These are phyloP conservation scores for Cladophialophora bantiana DNA, from an alignment of 2,329 filamentous ascomycete species.

Conservation along the genomic window DNA sequence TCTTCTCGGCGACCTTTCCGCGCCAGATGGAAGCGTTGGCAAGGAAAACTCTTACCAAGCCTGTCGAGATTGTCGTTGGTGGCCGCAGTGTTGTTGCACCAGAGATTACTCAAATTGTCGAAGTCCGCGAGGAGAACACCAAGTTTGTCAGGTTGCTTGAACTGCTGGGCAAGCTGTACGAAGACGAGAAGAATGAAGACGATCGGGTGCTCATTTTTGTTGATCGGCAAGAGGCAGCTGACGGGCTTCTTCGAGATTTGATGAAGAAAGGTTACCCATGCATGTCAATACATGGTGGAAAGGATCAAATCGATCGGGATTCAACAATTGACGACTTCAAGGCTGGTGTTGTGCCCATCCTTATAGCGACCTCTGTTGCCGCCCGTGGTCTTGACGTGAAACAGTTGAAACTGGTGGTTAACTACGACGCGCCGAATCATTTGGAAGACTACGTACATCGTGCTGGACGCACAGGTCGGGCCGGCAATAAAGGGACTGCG, in stretches of 20 bases:
- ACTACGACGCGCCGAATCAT: slow-evolving; percentile 42
- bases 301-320: slow-evolving; percentile 91
- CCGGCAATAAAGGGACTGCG: slow-evolving; percentile 85
- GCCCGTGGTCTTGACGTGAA: slow-evolving; percentile 96
- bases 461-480: slow-evolving; percentile 92
- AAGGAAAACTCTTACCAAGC: slow-evolving; percentile 83
- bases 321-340: slow-evolving; percentile 95
- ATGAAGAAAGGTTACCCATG: slow-evolving; percentile 86
- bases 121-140: slow-evolving; percentile 78
- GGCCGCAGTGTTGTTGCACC: slow-evolving; percentile 74
- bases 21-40: slow-evolving; percentile 89
- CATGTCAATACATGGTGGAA: slow-evolving; percentile 92
- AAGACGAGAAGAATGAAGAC: slow-evolving; percentile 78
- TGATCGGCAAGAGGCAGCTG: slow-evolving; percentile 88
- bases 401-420: slow-evolving; percentile 88
- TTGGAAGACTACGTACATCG: slow-evolving; percentile 93
- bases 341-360: slow-evolving; percentile 82
- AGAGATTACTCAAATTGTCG: slow-evolving; percentile 88
- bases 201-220: slow-evolving; percentile 90
- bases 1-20: slow-evolving; percentile 97
- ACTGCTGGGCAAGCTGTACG: slow-evolving; percentile 83
- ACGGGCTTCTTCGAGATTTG: slow-evolving; percentile 77
- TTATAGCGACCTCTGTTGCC: slow-evolving; percentile 94
- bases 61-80: slow-evolving; percentile 91
- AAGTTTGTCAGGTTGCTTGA: slow-evolving; percentile 88